These are phyloP conservation scores for Suhomyces ambrosiae DNA, from an alignment of 1,139 yeast species.

Conservation along the genomic window DNA sequence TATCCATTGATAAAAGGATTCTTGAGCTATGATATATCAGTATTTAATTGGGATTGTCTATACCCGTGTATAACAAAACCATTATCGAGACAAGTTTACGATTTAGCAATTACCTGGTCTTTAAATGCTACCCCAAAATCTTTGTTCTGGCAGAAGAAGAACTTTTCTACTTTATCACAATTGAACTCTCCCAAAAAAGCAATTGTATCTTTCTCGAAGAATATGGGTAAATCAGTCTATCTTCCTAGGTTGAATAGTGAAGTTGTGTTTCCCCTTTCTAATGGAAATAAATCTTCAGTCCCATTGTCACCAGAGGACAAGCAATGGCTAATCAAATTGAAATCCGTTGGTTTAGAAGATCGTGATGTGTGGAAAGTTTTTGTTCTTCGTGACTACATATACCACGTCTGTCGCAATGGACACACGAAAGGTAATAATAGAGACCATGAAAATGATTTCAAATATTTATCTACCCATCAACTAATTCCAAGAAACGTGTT, in stretches of 20 bases:
- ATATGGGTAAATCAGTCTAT: conserved; percentile 45
- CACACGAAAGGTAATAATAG: conserved; percentile 14
- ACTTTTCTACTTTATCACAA: conserved; percentile 27
- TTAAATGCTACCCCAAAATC: conserved; percentile 60
- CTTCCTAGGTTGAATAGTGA: conserved; percentile 28
- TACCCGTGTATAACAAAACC: conserved; percentile 69
- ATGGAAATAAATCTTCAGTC: conserved; percentile 19
- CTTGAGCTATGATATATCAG: conserved; percentile 73
- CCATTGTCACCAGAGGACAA: conserved; percentile 66
- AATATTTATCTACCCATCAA: conserved; percentile 11
- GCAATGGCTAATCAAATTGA: conserved; percentile 70
- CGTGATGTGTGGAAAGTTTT: conserved; percentile 84
- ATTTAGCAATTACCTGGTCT: conserved; percentile 73
- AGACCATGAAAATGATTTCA: conserved; percentile 13
- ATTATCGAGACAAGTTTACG: conserved; percentile 65
- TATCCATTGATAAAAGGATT: conserved; percentile 82
- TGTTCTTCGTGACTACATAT: conserved; percentile 66
- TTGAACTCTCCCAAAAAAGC: conserved; percentile 15
- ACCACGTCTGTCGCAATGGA: conserved; percentile 50
- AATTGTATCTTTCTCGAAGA: conserved; percentile 31
- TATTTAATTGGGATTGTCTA: conserved; percentile 63
- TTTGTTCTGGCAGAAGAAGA: conserved; percentile 70
- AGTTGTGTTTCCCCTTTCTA: conserved; percentile 18
- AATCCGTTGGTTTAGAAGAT: conserved; percentile 68
- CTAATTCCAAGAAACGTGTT: conserved; percentile 62